These are phyloP conservation scores for Ocimum tenuiflorum DNA, from an alignment of 257 asterid genomes.

Conservation along the genomic window DNA sequence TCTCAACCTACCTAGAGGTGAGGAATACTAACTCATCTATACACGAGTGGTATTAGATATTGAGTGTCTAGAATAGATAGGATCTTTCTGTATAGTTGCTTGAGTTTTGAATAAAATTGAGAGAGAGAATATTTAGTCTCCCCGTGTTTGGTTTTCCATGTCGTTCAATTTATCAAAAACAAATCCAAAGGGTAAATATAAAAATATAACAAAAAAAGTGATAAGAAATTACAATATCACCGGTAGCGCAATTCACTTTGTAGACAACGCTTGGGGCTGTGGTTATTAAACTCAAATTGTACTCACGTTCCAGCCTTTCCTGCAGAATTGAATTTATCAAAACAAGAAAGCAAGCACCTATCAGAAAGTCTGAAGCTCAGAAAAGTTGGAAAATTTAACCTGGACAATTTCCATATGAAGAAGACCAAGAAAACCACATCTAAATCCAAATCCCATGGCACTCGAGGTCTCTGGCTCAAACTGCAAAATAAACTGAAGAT, in stretches of 20 bases:
- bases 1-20: too few relatives aligned
- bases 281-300: slow-evolving; percentile 81
- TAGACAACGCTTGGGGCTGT: slow-evolving; percentile 98
- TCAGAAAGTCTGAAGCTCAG: slow-evolving; percentile 10
- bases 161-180: too few relatives aligned
- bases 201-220: slow-evolving; percentile 19
- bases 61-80: too few relatives aligned
- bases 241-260: slow-evolving; percentile 63
- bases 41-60: too few relatives aligned
- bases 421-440: slow-evolving; percentile 98
- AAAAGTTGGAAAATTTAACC: slow-evolving; percentile 36
- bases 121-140: too few relatives aligned
- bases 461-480: slow-evolving; percentile 95
- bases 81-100: too few relatives aligned
- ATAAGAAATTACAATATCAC: slow-evolving; percentile 71
- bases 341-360: slow-evolving; percentile 17
- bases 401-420: slow-evolving; percentile 99
- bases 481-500: slow-evolving; percentile 30
- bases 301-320: slow-evolving; percentile 99
- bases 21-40: too few relatives aligned
- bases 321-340: slow-evolving; percentile 35
- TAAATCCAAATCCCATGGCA: slow-evolving; percentile 99
- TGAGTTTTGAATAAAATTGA: too few relatives aligned
- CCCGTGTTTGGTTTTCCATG: too few relatives aligned
- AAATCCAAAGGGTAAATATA: slow-evolving; percentile 10